Percentiles rank a stretch among this genome's conserved stretches.
These are phyloP conservation scores for Fraxinus americana DNA, from an alignment of 257 asterid genomes.

Conservation along the genomic window DNA sequence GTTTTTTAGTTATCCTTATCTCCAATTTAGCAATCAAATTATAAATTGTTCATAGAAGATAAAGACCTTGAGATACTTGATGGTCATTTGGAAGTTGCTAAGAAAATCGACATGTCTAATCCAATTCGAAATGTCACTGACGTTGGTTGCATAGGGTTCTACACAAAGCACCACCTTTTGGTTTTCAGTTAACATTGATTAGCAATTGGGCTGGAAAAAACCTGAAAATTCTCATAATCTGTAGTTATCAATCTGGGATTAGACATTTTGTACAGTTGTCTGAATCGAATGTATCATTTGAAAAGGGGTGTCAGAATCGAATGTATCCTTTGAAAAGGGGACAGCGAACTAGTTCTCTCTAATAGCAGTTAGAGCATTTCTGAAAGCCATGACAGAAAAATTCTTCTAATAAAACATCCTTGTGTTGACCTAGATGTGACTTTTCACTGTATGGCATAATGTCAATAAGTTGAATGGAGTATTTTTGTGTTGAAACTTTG, in stretches of 20 bases:
- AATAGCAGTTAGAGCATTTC: neutral
- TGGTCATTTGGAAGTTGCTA: neutral
- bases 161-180: neutral
- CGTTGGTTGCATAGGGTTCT: neutral
- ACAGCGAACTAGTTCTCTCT: neutral
- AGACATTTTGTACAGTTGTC: neutral
- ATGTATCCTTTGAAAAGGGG: too few relatives aligned
- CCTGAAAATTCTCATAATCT: neutral
- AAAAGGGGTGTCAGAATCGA: neutral
- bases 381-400: neutral
- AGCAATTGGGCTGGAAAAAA: neutral
- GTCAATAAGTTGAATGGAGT: neutral
- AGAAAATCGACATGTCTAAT: neutral
- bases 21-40: neutral
- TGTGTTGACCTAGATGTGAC: neutral
- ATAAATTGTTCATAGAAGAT: neutral
- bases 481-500: neutral
- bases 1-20: neutral
- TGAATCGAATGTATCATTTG: neutral
- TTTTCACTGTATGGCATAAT: neutral
- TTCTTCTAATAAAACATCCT: neutral
- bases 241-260: neutral
- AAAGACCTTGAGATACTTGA: neutral
- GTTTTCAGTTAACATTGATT: neutral
- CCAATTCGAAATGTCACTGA: neutral